Evolutionary conservation across 108 stramenopile species (phyloP).

Genomic region (Skeletonema menzelii): DNA sequence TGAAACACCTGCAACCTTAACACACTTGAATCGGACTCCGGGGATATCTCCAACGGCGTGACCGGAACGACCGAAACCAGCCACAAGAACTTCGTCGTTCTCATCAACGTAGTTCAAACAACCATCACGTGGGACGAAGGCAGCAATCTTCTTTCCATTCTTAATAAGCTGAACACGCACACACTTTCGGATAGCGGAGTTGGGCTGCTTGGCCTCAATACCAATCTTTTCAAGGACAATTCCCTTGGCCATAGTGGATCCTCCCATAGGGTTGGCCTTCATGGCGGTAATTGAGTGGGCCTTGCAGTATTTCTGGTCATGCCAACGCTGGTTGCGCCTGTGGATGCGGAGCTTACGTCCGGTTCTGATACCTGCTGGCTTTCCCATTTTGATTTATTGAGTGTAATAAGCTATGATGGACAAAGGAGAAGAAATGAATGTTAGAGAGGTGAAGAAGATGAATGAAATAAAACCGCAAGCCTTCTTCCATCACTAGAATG

Average conservation of each 20-base stretch:
- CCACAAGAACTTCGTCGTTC: conserved; percentile 99
- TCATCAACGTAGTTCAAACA: conserved; percentile 99
- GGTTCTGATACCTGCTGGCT: conserved; percentile 97
- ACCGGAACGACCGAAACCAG: conserved; percentile 99
- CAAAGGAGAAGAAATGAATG: conserved; percentile 1
- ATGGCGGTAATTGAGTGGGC: conserved; percentile 98
- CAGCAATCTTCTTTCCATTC: conserved; percentile 99
- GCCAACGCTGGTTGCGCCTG: conserved; percentile 97
- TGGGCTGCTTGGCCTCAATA: conserved; percentile 99
- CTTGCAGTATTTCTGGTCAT: conserved; percentile 96
- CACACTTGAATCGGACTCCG: conserved; percentile 99
- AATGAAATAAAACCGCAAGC: background rate
- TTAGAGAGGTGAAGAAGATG: background rate
- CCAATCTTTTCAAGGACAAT: conserved; percentile 99
- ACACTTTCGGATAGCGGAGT: conserved; percentile 99
- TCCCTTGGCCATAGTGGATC: conserved; percentile 99
- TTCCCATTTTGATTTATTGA: conserved; percentile 67
- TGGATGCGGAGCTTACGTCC: conserved; percentile 99
- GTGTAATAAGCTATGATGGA: conserved; percentile 4
- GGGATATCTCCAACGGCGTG: conserved; percentile 99
- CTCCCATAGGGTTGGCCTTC: conserved; percentile 99
- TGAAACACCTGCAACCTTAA: conserved; percentile 99
- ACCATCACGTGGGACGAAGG: conserved; percentile 99
- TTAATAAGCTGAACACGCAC: conserved; percentile 99
- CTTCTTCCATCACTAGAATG: background rate